phyloP scores from a whole-genome alignment of 106 monocot species.

The Dendrobium nobile region DNA sequence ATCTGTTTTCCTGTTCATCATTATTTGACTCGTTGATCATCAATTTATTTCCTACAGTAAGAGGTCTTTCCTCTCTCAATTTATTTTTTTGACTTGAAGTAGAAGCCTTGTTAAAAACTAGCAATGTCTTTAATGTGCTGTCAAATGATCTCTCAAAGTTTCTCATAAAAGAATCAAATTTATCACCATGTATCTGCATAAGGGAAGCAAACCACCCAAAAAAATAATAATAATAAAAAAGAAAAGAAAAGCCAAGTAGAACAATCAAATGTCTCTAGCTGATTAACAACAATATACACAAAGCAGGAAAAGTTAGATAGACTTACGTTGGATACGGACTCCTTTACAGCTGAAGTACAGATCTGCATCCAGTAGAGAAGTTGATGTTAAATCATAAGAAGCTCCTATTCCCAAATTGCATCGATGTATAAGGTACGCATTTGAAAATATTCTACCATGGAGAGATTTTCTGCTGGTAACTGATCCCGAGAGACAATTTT shows the following conservation, averaged over 20 bases:
- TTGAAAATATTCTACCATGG: slow-evolving; percentile 32
- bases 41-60: neutral
- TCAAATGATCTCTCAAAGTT: slow-evolving; percentile 87
- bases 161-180: slow-evolving; percentile 55
- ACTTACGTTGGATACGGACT: slow-evolving; percentile 76
- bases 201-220: slow-evolving; percentile 10
- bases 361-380: slow-evolving; percentile 43
- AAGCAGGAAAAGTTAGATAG: neutral
- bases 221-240: neutral
- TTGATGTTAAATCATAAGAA: slow-evolving; percentile 6
- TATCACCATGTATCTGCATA: slow-evolving; percentile 63
- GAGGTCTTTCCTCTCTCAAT: neutral
- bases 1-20: slow-evolving; percentile 16
- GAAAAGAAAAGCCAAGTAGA: neutral
- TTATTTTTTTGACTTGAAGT: slow-evolving; percentile 3
- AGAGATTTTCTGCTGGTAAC: slow-evolving; percentile 42
- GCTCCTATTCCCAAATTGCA: neutral
- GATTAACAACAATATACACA: neutral
- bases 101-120: slow-evolving; percentile 30
- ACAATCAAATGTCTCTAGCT: neutral
- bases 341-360: slow-evolving; percentile 70
- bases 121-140: slow-evolving; percentile 75
- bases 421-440: neutral
- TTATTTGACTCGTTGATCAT: neutral
- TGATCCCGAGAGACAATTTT: slow-evolving; percentile 26